These are phyloP conservation scores for Nannizzia gypsea DNA, from an alignment of 2,329 filamentous ascomycete genomes.

Conservation along the genomic window DNA sequence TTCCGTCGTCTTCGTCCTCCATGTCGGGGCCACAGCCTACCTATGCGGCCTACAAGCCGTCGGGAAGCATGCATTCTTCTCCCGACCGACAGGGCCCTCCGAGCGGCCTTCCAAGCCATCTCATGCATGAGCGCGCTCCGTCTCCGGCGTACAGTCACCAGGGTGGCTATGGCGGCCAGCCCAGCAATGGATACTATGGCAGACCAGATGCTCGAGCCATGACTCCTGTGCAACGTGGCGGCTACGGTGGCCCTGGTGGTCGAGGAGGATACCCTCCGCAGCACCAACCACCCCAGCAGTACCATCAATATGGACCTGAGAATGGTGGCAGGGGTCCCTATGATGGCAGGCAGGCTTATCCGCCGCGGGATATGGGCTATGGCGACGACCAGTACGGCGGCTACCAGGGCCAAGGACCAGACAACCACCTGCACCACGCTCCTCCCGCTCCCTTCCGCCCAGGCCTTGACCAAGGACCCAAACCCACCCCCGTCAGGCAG, in stretches of 20 bases:
- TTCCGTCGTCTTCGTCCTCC: background rate
- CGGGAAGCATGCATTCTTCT: conserved; percentile 18
- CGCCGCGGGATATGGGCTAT: conserved; percentile 10
- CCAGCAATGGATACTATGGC: conserved; percentile 15
- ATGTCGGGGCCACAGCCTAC: conserved; percentile 13
- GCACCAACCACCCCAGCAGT: background rate
- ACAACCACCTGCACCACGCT: conserved; percentile 46
- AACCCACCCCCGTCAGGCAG: conserved; percentile 43
- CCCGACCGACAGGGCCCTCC: conserved; percentile 27
- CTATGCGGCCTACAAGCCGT: conserved; percentile 30
- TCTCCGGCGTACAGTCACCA: conserved; percentile 3
- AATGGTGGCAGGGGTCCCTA: background rate
- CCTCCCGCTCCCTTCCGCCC: conserved; percentile 38
- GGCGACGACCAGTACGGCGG: conserved; percentile 7
- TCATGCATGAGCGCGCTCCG: conserved; percentile 24
- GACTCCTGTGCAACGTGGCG: conserved; percentile 7
- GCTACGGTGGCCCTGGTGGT: background rate
- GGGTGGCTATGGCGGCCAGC: conserved; percentile 10
- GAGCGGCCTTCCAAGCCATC: conserved; percentile 29
- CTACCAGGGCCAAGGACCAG: conserved; percentile 38
- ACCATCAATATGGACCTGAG: conserved; percentile 3
- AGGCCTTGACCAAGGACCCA: conserved; percentile 36
- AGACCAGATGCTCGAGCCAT: conserved; percentile 6
- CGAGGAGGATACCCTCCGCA: conserved; percentile 4
- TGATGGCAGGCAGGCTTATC: background rate